Evolutionary conservation across 495 filamentous ascomycete genomes (phyloP).

Genomic region (Penicillium angulare): DNA sequence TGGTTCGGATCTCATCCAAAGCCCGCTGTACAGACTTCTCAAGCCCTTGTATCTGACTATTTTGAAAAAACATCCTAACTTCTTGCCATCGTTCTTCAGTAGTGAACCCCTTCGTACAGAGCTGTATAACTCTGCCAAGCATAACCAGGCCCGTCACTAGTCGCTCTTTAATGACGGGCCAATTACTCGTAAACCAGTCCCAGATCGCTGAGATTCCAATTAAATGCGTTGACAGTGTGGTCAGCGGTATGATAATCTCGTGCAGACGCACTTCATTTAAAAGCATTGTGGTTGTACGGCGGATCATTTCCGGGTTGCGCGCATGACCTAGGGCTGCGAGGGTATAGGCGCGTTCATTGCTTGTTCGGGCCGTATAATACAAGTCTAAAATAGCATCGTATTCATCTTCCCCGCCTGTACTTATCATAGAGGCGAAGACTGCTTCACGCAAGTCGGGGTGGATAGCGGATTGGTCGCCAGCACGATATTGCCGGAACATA

Average conservation of each 20-base stretch:
- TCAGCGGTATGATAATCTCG: not conserved
- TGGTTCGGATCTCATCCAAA: not conserved
- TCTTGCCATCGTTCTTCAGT: not conserved
- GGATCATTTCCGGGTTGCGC: not conserved
- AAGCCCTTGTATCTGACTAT: not conserved
- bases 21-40: not conserved
- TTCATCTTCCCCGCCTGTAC: not conserved
- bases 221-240: not conserved
- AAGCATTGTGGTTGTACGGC: not conserved
- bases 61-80: not conserved
- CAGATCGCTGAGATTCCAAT: not conserved
- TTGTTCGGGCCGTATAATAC: not conserved
- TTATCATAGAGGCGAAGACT: not conserved
- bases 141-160: not conserved
- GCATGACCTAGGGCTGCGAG: not conserved
- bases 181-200: not conserved
- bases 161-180: not conserved
- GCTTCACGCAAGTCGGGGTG: not conserved
- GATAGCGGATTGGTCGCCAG: not conserved
- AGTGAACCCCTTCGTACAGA: not conserved
- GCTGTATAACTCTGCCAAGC: not conserved
- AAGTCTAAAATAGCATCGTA: not conserved
- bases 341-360: not conserved
- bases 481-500: not conserved
- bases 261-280: not conserved